Base-by-base conservation (phyloP, 2,329 filamentous ascomycete species). In the Xylaria sp. region DNA sequence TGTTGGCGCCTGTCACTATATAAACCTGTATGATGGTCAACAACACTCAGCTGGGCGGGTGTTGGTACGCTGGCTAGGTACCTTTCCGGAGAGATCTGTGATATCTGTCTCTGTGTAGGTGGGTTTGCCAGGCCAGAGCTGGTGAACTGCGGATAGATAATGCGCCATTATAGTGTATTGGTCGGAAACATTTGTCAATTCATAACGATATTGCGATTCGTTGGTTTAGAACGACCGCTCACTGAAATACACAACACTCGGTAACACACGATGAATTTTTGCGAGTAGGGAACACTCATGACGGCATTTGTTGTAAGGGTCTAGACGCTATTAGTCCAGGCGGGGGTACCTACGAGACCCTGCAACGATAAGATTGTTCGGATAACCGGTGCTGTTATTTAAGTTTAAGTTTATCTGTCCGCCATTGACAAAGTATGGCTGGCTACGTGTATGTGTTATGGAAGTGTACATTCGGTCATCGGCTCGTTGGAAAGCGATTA, bases 1-100 rank as follows among this genome's bases (percentile, higher is more conserved):
- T 74, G 48, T 76, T 76, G 20, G 70, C 71, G n/a, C 72, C 74
- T 20, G 74, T 75, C 30, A 76, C 73, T 4, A 75, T 18, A 52
- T 70, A 74, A 48, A 75, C 72, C 63, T 75, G 66, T 5, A 41
- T 3, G 20, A 20, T n/a, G 25, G 60, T 67, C 39, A 68, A 20
- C 20, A 64, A 13, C 13, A 39, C 5, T 41, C 15, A 8, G 23
- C 12, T n/a, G 20, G 7, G 46, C 20, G 13, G 13, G 52, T 28
- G 18, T 61, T 18, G 6, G 28, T 30, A 43, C n/a, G 20, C 13
- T 56, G 30, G 36, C 15, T 41, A n/a, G n/a, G n/a, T n/a, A 72
- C 70, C 67, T 71, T 71, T 32, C 41, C 66, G 18, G 66, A 66
- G n/a, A 74, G 64, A 60, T 74, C 71, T 34, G 68, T 39, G 0